phyloP scores from a whole-genome alignment of 306 rosid species.

The Alnus glutinosa region DNA sequence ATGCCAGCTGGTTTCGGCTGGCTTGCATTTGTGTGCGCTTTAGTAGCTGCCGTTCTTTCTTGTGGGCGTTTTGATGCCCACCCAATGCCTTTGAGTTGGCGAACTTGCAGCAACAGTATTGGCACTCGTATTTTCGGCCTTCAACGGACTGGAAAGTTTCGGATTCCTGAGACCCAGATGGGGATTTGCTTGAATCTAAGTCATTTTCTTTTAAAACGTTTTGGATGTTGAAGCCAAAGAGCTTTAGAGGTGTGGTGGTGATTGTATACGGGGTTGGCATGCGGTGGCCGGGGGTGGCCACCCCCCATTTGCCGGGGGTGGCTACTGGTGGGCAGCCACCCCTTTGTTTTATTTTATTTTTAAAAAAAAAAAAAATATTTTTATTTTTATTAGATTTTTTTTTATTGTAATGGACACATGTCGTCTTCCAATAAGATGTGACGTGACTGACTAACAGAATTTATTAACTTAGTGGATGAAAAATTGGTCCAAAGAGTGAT shows the following conservation, averaged over 20 bases:
- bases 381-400: no score
- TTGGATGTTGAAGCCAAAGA: conserved; percentile 55
- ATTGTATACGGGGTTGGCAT: not conserved
- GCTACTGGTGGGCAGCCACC: no score
- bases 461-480: no score
- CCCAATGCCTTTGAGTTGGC: conserved; percentile 61
- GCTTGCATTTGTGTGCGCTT: conserved; percentile 54
- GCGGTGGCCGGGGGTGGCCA: no score
- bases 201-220: conserved; percentile 21
- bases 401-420: no score
- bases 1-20: conserved; percentile 31
- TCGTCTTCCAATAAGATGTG: no score
- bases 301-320: no score
- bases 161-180: conserved; percentile 22
- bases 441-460: no score
- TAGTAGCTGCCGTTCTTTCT: conserved; percentile 51
- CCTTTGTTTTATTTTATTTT: no score
- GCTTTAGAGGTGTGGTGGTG: conserved; percentile 34
- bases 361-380: no score
- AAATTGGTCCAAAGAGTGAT: no score
- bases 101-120: conserved; percentile 49
- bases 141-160: conserved; percentile 3
- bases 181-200: conserved; percentile 3
- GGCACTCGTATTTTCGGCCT: conserved; percentile 47
- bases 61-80: conserved; percentile 62